phyloP scores from a whole-genome alignment of 2,329 filamentous ascomycete species.

The Iodosphaeria phyllophila region DNA sequence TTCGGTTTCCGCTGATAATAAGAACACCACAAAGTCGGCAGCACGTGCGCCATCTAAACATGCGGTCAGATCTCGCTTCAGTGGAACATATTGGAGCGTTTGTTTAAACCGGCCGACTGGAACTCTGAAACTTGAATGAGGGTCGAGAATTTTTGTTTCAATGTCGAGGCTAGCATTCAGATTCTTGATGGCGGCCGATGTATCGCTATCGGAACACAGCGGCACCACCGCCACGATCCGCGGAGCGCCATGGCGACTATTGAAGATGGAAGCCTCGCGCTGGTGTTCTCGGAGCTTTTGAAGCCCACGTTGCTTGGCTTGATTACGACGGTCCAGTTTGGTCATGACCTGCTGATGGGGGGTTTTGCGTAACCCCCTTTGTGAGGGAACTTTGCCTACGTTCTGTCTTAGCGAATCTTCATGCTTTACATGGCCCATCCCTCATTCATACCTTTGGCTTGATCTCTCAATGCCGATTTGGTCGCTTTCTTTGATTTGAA shows the following conservation, averaged over 20 bases:
- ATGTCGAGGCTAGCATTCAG: conserved; percentile 71
- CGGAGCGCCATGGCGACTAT: conserved; percentile 72
- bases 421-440: not conserved
- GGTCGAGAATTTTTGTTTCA: conserved; percentile 40
- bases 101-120: conserved; percentile 86
- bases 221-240: conserved; percentile 79
- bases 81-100: conserved; percentile 69
- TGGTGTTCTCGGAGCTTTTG: conserved; percentile 71
- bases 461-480: conserved; percentile 72
- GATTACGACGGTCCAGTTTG: conserved; percentile 87
- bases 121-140: conserved; percentile 44
- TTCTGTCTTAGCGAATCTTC: not conserved
- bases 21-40: conserved; percentile 79
- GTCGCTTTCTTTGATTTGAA: conserved; percentile 88
- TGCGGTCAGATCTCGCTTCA: conserved; percentile 53
- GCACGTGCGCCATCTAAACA: conserved; percentile 73
- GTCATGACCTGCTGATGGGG: conserved; percentile 95
- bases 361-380: conserved; percentile 63
- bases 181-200: conserved; percentile 43
- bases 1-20: conserved; percentile 67
- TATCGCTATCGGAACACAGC: conserved; percentile 55
- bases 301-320: conserved; percentile 76
- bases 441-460: conserved; percentile 50
- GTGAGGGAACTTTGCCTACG: conserved; percentile 58
- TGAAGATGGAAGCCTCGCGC: conserved; percentile 63